Evolutionary conservation across 2,329 filamentous ascomycete genomes (phyloP).

Genomic region (Fusarium clavum): DNA sequence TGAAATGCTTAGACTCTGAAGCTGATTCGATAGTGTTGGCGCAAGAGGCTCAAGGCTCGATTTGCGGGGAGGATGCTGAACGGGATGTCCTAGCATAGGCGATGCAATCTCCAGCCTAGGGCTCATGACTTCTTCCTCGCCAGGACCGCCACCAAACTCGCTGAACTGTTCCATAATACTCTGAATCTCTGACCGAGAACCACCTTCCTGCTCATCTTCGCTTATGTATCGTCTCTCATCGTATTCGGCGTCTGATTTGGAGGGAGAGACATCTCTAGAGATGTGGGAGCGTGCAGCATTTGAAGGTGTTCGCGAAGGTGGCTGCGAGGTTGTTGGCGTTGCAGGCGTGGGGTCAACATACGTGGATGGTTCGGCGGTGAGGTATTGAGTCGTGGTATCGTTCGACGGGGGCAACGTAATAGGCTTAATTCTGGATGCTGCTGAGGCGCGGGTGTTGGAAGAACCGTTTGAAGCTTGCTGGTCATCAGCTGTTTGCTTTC

Average conservation of each 20-base stretch:
- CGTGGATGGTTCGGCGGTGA: constrained; percentile 59
- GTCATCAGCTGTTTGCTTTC: constrained; percentile 43
- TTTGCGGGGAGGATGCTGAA: constrained; percentile 81
- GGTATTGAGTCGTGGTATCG: constrained; percentile 55
- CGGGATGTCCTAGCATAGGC: constrained; percentile 74
- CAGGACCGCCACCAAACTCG: constrained; percentile 76
- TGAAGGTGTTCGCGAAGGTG: constrained; percentile 70
- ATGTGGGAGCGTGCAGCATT: constrained; percentile 62
- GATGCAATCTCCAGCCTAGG: constrained; percentile 85
- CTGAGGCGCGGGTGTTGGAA: constrained; percentile 56
- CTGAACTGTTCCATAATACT: constrained; percentile 98
- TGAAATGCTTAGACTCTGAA: constrained; percentile 58
- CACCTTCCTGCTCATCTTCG: constrained; percentile 74
- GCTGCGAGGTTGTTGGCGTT: constrained; percentile 66
- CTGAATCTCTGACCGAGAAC: constrained; percentile 87
- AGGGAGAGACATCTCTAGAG: constrained; percentile 62
- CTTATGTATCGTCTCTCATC: constrained; percentile 68
- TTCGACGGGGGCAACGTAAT: constrained; percentile 52
- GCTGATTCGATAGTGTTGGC: constrained; percentile 60
- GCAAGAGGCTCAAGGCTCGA: constrained; percentile 85
- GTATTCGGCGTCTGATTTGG: constrained; percentile 64
- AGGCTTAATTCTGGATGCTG: constrained; percentile 63
- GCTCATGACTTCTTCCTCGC: constrained; percentile 89
- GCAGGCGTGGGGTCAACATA: constrained; percentile 70
- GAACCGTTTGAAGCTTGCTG: constrained; percentile 22